Conservation (phyloP, 805 yeast genomes). For the Blastobotrys peoriensis region DNA sequence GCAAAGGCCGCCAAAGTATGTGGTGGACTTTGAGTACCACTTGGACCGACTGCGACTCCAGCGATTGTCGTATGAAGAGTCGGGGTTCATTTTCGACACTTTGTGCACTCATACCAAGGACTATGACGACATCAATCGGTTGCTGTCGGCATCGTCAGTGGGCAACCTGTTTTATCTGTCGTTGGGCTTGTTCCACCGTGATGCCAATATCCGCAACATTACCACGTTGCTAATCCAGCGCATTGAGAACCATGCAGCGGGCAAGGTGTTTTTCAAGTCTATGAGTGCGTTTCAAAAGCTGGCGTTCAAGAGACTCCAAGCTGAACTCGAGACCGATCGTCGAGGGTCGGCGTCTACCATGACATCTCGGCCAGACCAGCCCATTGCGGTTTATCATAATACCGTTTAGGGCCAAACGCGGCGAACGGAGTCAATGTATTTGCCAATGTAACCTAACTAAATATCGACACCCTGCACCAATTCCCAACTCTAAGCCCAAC, state of each 20-base stretch:
- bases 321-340: slow-evolving; percentile 8
- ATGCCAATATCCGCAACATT: slow-evolving; percentile 19
- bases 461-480: no score
- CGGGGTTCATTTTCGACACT: slow-evolving; percentile 22
- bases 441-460: no score
- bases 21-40: slow-evolving; percentile 27
- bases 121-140: slow-evolving; percentile 26
- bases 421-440: no score
- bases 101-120: slow-evolving; percentile 22
- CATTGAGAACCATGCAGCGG: slow-evolving; percentile 26
- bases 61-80: slow-evolving; percentile 20
- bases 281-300: slow-evolving; percentile 23
- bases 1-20: slow-evolving; percentile 20
- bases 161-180: slow-evolving; percentile 25
- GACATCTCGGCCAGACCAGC: neutral
- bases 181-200: slow-evolving; percentile 29
- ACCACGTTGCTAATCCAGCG: slow-evolving; percentile 22
- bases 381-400: neutral
- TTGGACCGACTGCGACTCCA: slow-evolving; percentile 25
- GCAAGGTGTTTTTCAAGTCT: slow-evolving; percentile 22
- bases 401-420: no score
- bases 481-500: no score
- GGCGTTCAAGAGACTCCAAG: slow-evolving; percentile 19
- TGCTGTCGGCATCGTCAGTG: slow-evolving; percentile 20
- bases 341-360: neutral